Base-by-base conservation (phyloP, 495 filamentous ascomycete species). In the Penicillium waksmanii region DNA sequence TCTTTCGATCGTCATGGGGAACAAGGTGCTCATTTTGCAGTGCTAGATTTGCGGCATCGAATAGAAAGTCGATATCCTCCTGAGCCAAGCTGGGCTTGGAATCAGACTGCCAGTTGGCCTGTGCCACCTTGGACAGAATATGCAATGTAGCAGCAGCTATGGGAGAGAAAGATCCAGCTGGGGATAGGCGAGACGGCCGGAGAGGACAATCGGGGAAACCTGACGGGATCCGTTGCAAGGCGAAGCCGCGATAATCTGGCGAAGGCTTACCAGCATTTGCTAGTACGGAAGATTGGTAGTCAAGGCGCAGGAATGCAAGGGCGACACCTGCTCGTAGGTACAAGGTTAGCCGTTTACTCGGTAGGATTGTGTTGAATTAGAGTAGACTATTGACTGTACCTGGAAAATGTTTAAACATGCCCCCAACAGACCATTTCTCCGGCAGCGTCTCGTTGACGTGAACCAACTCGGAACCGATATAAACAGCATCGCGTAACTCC, bases 291-390 rank as follows among this genome's bases (percentile, higher is more conserved):
- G 61, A 65, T 55, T 79, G 76, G 40, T 66, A 75, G 10, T 67
- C 70, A 25, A 79, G 69, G 15, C 76, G 74, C 10, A 79, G 63
- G 33, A 77, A 73, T 35, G 72, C 61, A 44, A 79, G 66, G 33
- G 69, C 67, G 33, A 78, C 60, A 8, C 76, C 76, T 78, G 53
- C 17, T 3, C 23, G 23, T 23, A 36, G 31, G 2, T 3, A 52
- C 66, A 46, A 61, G 58, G 56, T 51, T 8, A 56, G 36, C 18
- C 19, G 23, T 48, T 13, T 19, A 21, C 7, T 27, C 21, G 27
- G 8, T 31, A 31, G 3, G 8, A 31, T 8, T 31, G 6, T 9
- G 27, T 5, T 5, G 42, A 12, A 48, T 48, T 11, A 3, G 1
- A 25, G 46, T 12, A 31, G 15, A 5, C 9, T 0, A 12, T 48